Conservation (phyloP, 2,329 filamentous ascomycete species). For the Elsinoe arachidis region DNA sequence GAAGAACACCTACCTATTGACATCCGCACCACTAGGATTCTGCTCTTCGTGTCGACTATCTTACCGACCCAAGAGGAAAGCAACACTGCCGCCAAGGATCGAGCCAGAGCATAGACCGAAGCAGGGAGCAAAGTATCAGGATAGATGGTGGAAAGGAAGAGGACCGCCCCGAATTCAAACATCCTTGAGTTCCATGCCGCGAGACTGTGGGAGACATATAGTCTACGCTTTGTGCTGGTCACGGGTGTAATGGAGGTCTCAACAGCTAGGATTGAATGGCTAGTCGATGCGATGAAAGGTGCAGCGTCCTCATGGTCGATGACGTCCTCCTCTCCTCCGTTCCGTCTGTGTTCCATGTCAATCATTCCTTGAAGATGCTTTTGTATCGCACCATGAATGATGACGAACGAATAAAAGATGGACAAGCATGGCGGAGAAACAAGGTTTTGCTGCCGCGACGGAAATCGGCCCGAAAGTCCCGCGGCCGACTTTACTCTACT, state of each 20-base stretch:
- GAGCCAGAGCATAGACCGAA: constrained; percentile 59
- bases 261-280: background rate
- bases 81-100: constrained; percentile 49
- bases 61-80: constrained; percentile 51
- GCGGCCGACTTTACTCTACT: background rate
- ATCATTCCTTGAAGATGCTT: background rate
- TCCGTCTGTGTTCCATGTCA: background rate
- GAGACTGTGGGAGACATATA: constrained; percentile 41
- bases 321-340: background rate
- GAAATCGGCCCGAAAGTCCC: too few species aligned
- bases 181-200: constrained; percentile 42
- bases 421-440: too few species aligned
- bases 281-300: background rate
- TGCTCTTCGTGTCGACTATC: constrained; percentile 47
- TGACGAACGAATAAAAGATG: too few species aligned
- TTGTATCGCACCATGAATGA: background rate
- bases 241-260: background rate
- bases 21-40: constrained; percentile 31
- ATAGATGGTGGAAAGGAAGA: constrained; percentile 40
- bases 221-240: constrained; percentile 16
- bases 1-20: constrained; percentile 26
- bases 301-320: background rate
- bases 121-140: constrained; percentile 53
- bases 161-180: constrained; percentile 43
- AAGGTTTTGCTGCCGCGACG: too few species aligned